Evolutionary conservation across 768 basidiomycete species (phyloP).

Genomic region (Mycena rebaudengoi): DNA sequence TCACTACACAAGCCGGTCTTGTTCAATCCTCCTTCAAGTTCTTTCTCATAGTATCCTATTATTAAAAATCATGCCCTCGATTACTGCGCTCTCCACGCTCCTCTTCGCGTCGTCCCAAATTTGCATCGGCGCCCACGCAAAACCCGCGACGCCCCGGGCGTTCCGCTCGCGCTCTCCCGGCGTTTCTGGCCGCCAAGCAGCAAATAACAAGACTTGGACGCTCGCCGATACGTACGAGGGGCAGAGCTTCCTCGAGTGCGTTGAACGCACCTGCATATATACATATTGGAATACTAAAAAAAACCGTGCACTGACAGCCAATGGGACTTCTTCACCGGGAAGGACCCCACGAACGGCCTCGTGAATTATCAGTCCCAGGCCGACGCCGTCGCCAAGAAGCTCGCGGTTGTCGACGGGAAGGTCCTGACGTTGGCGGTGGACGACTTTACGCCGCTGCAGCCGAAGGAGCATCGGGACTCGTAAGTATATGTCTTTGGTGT

Average conservation of each 20-base stretch:
- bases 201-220: slow-evolving; percentile 12
- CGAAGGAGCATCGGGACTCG: slow-evolving; percentile 57
- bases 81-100: not conserved
- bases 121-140: not conserved
- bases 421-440: slow-evolving; percentile 55
- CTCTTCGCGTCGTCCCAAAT: not conserved
- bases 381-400: slow-evolving; percentile 43
- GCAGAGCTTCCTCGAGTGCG: slow-evolving; percentile 54
- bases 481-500: slow-evolving; percentile 61
- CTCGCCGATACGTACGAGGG: slow-evolving; percentile 40
- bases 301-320: slow-evolving; percentile 39
- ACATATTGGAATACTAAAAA: no score
- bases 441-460: slow-evolving; percentile 43
- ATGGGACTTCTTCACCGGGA: slow-evolving; percentile 55
- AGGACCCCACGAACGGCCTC: slow-evolving; percentile 58
- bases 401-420: slow-evolving; percentile 55
- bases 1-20: slow-evolving; percentile 12
- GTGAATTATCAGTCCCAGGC: slow-evolving; percentile 50
- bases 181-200: not conserved
- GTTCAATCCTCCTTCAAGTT: not conserved
- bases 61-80: not conserved
- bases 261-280: no score
- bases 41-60: not conserved
- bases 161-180: not conserved
- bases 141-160: not conserved